These are phyloP conservation scores for Suhomyces yuchorum DNA, from an alignment of 1,139 yeast species.

Conservation along the genomic window DNA sequence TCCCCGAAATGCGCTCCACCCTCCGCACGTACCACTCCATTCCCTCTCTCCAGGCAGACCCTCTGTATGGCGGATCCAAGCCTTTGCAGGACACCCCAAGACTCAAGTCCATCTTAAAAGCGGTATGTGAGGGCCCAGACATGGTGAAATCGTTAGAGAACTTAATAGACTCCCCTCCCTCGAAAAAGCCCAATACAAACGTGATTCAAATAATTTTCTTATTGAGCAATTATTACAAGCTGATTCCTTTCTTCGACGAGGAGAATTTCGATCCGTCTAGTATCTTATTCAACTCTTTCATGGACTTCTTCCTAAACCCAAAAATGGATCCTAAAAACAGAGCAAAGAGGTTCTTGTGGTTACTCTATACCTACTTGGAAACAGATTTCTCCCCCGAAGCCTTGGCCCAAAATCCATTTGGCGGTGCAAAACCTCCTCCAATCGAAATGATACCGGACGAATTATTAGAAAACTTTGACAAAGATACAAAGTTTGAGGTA, in stretches of 20 bases:
- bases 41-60: constrained; percentile 80
- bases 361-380: constrained; percentile 77
- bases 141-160: constrained; percentile 52
- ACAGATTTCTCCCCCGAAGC: constrained; percentile 60
- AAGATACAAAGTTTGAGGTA: constrained; percentile 71
- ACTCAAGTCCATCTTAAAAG: constrained; percentile 83
- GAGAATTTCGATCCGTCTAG: constrained; percentile 8
- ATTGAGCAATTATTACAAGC: constrained; percentile 63
- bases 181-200: constrained; percentile 49
- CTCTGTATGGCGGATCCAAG: constrained; percentile 54
- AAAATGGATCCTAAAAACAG: constrained; percentile 59
- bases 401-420: constrained; percentile 66
- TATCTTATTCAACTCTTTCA: constrained; percentile 33
- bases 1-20: constrained; percentile 95
- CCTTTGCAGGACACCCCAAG: constrained; percentile 95
- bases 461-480: constrained; percentile 51
- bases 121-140: constrained; percentile 57
- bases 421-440: constrained; percentile 51
- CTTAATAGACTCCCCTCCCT: constrained; percentile 38
- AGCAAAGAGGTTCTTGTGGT: constrained; percentile 78
- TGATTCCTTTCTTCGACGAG: constrained; percentile 31
- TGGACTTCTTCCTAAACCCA: constrained; percentile 65
- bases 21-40: constrained; percentile 90
- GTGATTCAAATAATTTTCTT: constrained; percentile 76
- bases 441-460: constrained; percentile 43